Evolutionary conservation across 2,329 filamentous ascomycete genomes (phyloP), one percentile per base, ranked within the genome.

Genomic region (Tolypocladium tundrense): DNA sequence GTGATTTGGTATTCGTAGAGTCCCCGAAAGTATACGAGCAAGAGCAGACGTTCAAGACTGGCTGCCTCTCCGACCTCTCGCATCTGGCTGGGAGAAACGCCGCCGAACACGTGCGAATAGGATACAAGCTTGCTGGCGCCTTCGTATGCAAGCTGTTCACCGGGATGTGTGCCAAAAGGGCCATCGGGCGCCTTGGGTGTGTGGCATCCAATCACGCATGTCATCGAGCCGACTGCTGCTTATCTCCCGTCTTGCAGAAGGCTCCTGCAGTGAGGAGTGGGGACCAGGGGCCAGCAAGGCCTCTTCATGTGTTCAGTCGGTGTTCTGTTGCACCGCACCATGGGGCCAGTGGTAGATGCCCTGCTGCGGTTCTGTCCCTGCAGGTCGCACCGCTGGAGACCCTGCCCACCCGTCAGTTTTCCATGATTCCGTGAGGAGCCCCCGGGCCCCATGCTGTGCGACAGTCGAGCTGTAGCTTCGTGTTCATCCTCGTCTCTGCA

Each of bases 371-470:
- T 33, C 19, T 48, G 54, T 55, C 54, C 42, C 54, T 50, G 42
- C 54, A 50, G 42, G 54, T 50, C 33, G 54, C 54, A 55, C 54
- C n/a, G 42, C 54, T n/a, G 42, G 31, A 37, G 42, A 55, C 35
- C 21, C 16, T 50, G 42, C 4, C 54, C 54, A 55, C 37, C 54
- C 45, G 54, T 55, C 42, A 48, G 42, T 19, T 31, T 39, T 35
- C 43, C 41, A 55, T 45, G 27, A 35, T 39, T 35, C 43, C 41
- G 45, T 45, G 27, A 35, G 43, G n/a, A 21, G 19, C 43, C 40
- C 19, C 54, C 19, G 4, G 6, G n/a, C 16, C 31, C 42, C 9
- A 21, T 9, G 21, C 21, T 19, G 27, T 51, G 48, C 31, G 19
- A 51, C 19, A n/a, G 10, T 11, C 19, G 19, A 51, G 16, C 16